These are phyloP conservation scores for Globisporangium heterothallicum DNA, from an alignment of 352 stramenopile species.

Conservation along the genomic window DNA sequence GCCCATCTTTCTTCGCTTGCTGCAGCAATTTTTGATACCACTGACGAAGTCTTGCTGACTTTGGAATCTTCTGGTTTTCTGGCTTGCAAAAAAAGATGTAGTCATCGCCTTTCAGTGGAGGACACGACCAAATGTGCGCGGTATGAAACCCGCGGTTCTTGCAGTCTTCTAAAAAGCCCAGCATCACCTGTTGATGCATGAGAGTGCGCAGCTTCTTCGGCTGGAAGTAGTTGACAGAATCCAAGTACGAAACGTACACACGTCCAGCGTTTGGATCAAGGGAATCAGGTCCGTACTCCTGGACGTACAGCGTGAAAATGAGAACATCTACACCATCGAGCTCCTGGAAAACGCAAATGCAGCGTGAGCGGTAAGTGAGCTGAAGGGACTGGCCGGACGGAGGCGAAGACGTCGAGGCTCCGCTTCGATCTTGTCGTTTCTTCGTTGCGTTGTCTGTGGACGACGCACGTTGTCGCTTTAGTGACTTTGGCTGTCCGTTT, in stretches of 20 bases:
- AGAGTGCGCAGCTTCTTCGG: constrained; percentile 84
- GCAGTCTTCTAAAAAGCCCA: constrained; percentile 84
- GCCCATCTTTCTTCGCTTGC: constrained; percentile 74
- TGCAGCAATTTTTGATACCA: constrained; percentile 86
- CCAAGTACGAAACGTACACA: constrained; percentile 87
- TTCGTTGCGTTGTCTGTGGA: constrained; percentile 14
- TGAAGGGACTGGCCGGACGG: constrained; percentile 44
- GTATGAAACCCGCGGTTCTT: constrained; percentile 85
- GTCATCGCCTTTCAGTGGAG: constrained; percentile 80
- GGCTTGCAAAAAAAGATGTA: constrained; percentile 91
- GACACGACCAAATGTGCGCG: constrained; percentile 89
- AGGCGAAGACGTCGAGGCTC: too few relatives aligned
- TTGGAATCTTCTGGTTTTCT: constrained; percentile 88
- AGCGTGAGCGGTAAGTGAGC: constrained; percentile 83
- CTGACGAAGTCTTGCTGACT: constrained; percentile 73
- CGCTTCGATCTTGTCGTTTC: constrained; percentile 32
- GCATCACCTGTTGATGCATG: constrained; percentile 88
- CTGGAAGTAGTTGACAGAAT: constrained; percentile 88
- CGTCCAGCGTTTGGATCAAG: constrained; percentile 69
- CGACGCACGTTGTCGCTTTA: constrained; percentile 53
- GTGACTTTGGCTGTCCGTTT: constrained; percentile 39
- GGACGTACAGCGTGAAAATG: constrained; percentile 87
- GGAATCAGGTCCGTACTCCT: constrained; percentile 80
- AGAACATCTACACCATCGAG: constrained; percentile 84
- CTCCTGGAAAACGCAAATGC: constrained; percentile 88